These are phyloP conservation scores for Citeromyces nyonsensis DNA, from an alignment of 805 yeast species.

Conservation along the genomic window DNA sequence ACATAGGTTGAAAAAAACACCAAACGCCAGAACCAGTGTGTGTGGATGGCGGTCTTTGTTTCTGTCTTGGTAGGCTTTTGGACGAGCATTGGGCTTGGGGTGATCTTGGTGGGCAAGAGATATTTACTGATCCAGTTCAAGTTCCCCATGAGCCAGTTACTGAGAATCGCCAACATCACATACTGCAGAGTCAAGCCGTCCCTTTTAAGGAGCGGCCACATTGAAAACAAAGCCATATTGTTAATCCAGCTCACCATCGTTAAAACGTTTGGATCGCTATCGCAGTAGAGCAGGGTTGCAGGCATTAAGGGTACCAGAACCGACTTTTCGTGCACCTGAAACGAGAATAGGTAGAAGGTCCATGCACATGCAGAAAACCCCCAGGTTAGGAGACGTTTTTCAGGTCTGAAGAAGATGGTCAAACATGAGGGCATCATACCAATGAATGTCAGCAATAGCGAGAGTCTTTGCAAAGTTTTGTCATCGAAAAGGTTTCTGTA, in stretches of 20 bases:
- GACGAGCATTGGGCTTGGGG: slow-evolving; percentile 21
- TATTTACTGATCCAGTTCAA: slow-evolving; percentile 34
- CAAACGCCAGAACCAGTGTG: slow-evolving; percentile 26
- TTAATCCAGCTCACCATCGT: slow-evolving; percentile 78
- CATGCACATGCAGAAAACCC: slow-evolving; percentile 73
- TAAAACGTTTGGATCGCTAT: slow-evolving; percentile 40
- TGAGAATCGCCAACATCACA: slow-evolving; percentile 36
- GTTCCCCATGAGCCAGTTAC: slow-evolving; percentile 72
- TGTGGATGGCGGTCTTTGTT: slow-evolving; percentile 2
- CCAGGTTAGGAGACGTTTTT: slow-evolving; percentile 40
- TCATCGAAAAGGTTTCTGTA: slow-evolving; percentile 39
- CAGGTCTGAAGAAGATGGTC: slow-evolving; percentile 32
- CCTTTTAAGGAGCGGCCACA: slow-evolving; percentile 73
- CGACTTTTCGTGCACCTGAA: slow-evolving; percentile 93
- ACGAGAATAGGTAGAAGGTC: slow-evolving; percentile 81
- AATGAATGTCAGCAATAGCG: slow-evolving; percentile 35
- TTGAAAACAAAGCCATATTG: slow-evolving; percentile 70
- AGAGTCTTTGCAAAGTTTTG: slow-evolving; percentile 40
- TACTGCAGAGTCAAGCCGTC: slow-evolving; percentile 71
- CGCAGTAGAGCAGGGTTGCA: slow-evolving; percentile 46
- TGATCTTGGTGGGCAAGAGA: slow-evolving; percentile 20
- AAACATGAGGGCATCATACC: slow-evolving; percentile 42
- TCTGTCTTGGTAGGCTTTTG: slow-evolving; percentile 3
- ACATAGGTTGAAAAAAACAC: slow-evolving; percentile 36
- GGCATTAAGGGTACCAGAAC: slow-evolving; percentile 83